phyloP scores from a whole-genome alignment of 306 rosid species.

The Cicer bijugum region DNA sequence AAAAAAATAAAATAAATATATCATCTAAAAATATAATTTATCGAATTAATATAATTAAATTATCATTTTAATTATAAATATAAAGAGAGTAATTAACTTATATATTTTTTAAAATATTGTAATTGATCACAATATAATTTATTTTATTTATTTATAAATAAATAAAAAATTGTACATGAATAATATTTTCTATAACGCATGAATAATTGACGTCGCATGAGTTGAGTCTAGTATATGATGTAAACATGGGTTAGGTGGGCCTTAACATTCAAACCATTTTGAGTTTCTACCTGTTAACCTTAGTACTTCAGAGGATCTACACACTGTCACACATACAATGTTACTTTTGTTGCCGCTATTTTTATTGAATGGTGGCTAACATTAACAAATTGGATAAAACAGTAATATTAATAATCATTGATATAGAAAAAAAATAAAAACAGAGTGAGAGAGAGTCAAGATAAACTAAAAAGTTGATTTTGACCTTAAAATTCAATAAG shows the following conservation, averaged over 20 bases:
- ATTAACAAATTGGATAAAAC: conserved; percentile 42
- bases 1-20: no score
- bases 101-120: no score
- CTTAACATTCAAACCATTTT: conserved; percentile 30
- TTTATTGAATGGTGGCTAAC: conserved; percentile 37
- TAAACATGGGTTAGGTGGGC: conserved; percentile 40
- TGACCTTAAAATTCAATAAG: conserved; percentile 41
- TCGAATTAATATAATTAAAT: no score
- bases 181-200: neutral
- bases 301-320: conserved; percentile 46
- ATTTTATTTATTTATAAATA: neutral
- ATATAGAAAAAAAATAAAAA: neutral
- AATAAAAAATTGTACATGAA: neutral
- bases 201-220: no score
- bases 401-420: conserved; percentile 32
- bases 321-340: conserved; percentile 7
- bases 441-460: neutral
- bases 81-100: no score
- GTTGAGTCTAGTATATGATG: neutral
- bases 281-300: neutral
- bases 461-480: conserved; percentile 25
- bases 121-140: neutral
- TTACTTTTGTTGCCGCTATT: conserved; percentile 38
- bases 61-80: no score
- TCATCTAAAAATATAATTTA: no score